Percentiles rank a stretch among this genome's conserved stretches.
These are phyloP conservation scores for Clavispora vitiphila DNA, from an alignment of 805 yeast genomes.

Conservation along the genomic window DNA sequence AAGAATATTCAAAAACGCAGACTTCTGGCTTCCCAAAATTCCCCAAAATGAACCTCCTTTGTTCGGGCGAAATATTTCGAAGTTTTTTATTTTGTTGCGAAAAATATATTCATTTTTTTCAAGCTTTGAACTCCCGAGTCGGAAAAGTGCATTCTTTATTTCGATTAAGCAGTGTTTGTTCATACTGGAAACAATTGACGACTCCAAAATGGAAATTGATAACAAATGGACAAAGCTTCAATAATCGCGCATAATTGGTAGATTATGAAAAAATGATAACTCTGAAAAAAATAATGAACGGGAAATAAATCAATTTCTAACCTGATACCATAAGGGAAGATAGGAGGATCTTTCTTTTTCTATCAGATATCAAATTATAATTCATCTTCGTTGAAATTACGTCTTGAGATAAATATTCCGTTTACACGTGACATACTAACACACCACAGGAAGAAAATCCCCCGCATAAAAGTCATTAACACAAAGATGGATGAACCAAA, in stretches of 20 bases:
- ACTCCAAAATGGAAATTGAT: neutral
- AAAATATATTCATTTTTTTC: constrained; percentile 15
- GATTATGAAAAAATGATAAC: neutral
- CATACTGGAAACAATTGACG: neutral
- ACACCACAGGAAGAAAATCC: neutral
- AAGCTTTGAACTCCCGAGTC: constrained; percentile 1
- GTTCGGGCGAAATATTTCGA: constrained; percentile 15
- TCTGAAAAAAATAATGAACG: neutral
- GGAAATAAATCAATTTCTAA: neutral
- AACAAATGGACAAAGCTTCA: neutral
- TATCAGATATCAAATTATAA: neutral
- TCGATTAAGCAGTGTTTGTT: constrained; percentile 12
- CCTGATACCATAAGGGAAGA: neutral
- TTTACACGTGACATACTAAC: neutral
- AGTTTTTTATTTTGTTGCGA: constrained; percentile 20
- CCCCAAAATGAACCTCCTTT: constrained; percentile 25
- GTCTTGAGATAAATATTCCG: too few relatives aligned
- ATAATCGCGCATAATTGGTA: neutral
- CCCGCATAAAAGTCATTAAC: neutral
- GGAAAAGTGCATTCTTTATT: constrained; percentile 23
- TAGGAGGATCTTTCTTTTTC: neutral
- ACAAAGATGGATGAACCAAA: neutral
- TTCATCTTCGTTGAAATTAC: neutral
- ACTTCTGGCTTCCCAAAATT: constrained; percentile 41
- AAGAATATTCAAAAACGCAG: constrained; percentile 50